Base-by-base conservation (phyloP, 306 rosid genomes). In the Prunus armeniaca region DNA sequence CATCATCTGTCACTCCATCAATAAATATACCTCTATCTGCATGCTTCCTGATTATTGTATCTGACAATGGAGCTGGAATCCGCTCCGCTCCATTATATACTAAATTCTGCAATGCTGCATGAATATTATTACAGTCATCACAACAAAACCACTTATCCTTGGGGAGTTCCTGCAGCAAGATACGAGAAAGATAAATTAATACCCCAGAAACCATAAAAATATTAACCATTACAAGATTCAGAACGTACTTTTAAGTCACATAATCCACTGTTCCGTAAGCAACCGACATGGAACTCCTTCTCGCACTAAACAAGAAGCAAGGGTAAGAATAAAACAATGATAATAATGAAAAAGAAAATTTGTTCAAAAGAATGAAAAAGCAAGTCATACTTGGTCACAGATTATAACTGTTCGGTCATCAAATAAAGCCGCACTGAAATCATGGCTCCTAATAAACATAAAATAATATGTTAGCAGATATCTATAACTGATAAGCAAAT, bases 111-210 rank as follows among this genome's bases (percentile, higher is more conserved):
- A 96, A 83, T 30, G 91, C 90, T 70, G 75, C 82, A 74, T 92
- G 87, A 84, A 96, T 92, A 82, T 85, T 83, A 75, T 82, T 87
- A 85, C 99, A 96, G 76, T 96, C 93, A 18, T 81, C 90, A 75
- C 98, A 87, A 81, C 99, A 96, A 82, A 96, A 96, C 99, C 99
- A 96, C 89, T 96, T 96, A 75, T 96, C 97, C 87, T 87, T 96
- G 41, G 99, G 99, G 54, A 96, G 92, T 82, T 91, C 99, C 99
- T 96, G 86, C 70, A 69, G 69, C 22, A 58, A 71, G 32, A 76
- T 32, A 27, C 45, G 34, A 60, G 65, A 7, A 52, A 79, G 41
- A 75, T 58, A 79, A 73, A 66, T 83, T 51, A 79, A 78, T 76
- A 71, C n/a, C 63, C 18, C 50, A 52, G 76, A 54, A 70, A 73